Conservation (phyloP, 129 eudicot genomes). For the Escallonia herrerae region DNA sequence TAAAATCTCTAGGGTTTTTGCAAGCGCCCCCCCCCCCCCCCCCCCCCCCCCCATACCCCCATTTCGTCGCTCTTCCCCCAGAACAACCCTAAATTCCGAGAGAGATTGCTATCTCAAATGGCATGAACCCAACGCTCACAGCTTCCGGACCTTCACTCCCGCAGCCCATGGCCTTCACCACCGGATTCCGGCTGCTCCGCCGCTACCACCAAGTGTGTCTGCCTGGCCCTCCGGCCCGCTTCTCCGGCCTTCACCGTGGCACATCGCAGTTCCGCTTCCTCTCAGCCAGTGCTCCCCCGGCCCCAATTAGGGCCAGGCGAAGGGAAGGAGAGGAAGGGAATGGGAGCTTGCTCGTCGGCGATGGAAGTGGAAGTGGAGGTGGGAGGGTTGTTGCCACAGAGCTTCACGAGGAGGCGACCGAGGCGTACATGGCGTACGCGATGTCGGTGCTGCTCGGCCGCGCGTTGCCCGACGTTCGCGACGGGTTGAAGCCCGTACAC, state of each 20-base stretch:
- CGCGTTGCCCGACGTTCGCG: constrained; percentile 46
- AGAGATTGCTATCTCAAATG: constrained; percentile 10
- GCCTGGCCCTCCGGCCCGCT: constrained; percentile 27
- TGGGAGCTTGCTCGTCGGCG: constrained; percentile 18
- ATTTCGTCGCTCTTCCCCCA: not conserved
- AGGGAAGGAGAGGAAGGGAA: constrained; percentile 18
- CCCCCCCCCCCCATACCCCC: not conserved
- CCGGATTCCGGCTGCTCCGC: constrained; percentile 58
- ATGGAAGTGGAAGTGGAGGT: constrained; percentile 28
- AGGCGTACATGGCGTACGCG: constrained; percentile 47
- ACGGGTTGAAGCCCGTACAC: constrained; percentile 88
- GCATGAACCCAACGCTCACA: constrained; percentile 33
- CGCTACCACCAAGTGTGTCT: constrained; percentile 24
- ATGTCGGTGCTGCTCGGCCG: constrained; percentile 52
- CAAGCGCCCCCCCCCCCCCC: not conserved
- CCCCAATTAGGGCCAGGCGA: constrained; percentile 28
- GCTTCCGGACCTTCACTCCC: not conserved
- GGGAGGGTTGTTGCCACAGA: constrained; percentile 45
- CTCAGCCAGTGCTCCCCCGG: constrained; percentile 15
- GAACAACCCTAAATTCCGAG: not conserved
- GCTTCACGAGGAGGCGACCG: constrained; percentile 93
- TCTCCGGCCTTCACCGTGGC: constrained; percentile 19
- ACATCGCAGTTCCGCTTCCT: constrained; percentile 36
- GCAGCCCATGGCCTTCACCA: constrained; percentile 47
- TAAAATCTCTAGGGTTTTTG: constrained; percentile 11